Percentiles rank a stretch among this genome's conserved stretches.
These are phyloP conservation scores for Wallemia ichthyophaga DNA, from an alignment of 1,284 basidiomycete genomes.

Conservation along the genomic window DNA sequence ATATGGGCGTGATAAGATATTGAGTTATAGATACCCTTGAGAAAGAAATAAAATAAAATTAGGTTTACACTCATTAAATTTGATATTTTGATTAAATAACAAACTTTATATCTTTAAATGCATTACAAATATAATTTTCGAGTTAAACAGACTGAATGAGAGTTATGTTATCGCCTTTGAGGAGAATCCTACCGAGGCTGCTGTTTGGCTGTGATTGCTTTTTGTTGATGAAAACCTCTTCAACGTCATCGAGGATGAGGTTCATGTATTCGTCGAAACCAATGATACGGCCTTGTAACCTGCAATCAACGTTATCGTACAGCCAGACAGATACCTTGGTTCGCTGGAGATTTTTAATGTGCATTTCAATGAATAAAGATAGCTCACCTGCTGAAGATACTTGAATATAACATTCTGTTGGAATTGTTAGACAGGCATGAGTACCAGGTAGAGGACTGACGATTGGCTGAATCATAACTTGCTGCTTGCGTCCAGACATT, in stretches of 20 bases:
- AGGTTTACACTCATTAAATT: not conserved
- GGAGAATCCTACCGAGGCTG: constrained; percentile 56
- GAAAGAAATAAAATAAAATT: not conserved
- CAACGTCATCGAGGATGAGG: constrained; percentile 77
- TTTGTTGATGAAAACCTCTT: constrained; percentile 59
- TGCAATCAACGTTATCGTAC: constrained; percentile 88
- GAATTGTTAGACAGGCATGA: not conserved
- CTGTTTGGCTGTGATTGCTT: constrained; percentile 42
- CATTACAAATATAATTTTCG: constrained; percentile 3
- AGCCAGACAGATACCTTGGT: constrained; percentile 76
- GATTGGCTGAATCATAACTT: constrained; percentile 95
- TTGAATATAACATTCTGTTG: constrained; percentile 91
- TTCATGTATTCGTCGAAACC: constrained; percentile 99
- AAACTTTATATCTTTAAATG: not conserved
- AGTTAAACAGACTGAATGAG: constrained; percentile 37
- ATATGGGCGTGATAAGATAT: constrained; percentile 21
- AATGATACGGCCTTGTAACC: constrained; percentile 85
- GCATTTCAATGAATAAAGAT: constrained; percentile 9
- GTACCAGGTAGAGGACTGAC: constrained; percentile 23
- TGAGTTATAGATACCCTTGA: not conserved
- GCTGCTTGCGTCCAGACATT: constrained; percentile 70
- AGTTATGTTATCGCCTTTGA: constrained; percentile 91
- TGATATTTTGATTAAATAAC: not conserved
- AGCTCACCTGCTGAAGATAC: constrained; percentile 38
- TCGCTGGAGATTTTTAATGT: constrained; percentile 31